A percentile compares a stretch with the other conserved stretches of the same genome.
Conservation (phyloP, 768 basidiomycete genomes). For the Tubosaeta sp. region DNA sequence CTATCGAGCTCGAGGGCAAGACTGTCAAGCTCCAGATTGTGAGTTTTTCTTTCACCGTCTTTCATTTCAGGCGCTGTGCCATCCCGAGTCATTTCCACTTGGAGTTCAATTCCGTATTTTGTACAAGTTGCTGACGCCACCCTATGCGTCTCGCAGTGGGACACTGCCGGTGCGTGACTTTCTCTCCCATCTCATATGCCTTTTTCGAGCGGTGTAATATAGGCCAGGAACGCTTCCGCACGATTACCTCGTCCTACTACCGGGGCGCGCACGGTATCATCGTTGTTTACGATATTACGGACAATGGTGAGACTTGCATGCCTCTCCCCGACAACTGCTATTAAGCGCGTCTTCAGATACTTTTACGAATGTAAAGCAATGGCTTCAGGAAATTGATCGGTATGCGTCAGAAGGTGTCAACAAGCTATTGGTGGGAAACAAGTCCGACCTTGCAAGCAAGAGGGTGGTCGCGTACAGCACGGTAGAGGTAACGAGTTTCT, state of each 20-base stretch:
- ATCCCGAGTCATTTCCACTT: not conserved
- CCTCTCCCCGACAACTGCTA: not conserved
- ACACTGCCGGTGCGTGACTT: constrained; percentile 74
- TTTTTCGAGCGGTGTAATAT: constrained; percentile 7
- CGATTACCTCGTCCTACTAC: constrained; percentile 99
- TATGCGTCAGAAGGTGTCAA: constrained; percentile 99
- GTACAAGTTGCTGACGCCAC: constrained; percentile 10
- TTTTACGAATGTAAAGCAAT: constrained; percentile 93
- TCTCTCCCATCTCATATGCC: not conserved
- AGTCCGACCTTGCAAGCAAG: constrained; percentile 96
- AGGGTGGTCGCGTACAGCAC: constrained; percentile 89
- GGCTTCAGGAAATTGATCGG: constrained; percentile 89
- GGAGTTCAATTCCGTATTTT: not conserved
- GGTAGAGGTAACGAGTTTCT: constrained; percentile 59
- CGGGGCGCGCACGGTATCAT: constrained; percentile 98
- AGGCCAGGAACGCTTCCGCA: constrained; percentile 98
- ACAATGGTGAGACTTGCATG: constrained; percentile 57
- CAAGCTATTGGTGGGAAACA: constrained; percentile 98
- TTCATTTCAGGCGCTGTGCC: not conserved
- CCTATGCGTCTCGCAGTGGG: constrained; percentile 57
- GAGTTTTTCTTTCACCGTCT: constrained; percentile 32
- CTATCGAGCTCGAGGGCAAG: constrained; percentile 98
- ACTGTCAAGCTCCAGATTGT: constrained; percentile 98
- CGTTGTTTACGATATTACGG: constrained; percentile 97
- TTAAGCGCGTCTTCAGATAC: constrained; percentile 56